Percentiles rank a stretch among this genome's conserved stretches.
These are phyloP conservation scores for Cryomyces antarcticus DNA, from an alignment of 495 filamentous ascomycete genomes.

Conservation along the genomic window DNA sequence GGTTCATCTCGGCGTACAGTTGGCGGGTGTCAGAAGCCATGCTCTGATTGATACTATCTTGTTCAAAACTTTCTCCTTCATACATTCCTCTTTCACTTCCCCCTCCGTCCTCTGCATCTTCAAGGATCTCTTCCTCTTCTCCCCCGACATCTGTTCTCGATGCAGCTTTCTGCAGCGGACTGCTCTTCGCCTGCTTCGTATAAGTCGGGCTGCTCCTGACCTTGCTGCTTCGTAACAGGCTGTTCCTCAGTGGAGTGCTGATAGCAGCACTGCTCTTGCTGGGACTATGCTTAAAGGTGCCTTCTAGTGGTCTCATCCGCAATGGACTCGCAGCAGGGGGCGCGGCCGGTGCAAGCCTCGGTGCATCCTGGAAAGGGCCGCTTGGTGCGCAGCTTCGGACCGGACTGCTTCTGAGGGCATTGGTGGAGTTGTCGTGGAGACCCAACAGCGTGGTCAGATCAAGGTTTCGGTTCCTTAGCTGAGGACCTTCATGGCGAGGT, in stretches of 20 bases:
- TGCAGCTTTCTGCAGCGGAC: background rate
- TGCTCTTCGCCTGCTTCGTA: too few species aligned
- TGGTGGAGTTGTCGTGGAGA: conserved; percentile 1
- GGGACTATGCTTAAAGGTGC: background rate
- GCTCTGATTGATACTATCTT: background rate
- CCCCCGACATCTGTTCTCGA: background rate
- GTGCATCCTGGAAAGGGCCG: too few species aligned
- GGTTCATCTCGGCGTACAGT: conserved; percentile 5
- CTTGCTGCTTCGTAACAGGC: too few species aligned
- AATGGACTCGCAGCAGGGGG: background rate
- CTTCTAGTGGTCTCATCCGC: background rate
- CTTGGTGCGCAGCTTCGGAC: background rate
- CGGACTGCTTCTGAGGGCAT: background rate
- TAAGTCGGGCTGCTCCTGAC: too few species aligned
- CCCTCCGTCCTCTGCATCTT: too few species aligned
- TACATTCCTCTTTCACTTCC: too few species aligned
- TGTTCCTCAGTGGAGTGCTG: too few species aligned
- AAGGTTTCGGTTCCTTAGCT: conserved; percentile 1
- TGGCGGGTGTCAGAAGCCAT: conserved; percentile 4
- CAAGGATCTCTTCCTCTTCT: conserved; percentile 1
- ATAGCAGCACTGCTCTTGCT: conserved; percentile 1
- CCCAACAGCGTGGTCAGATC: conserved; percentile 5
- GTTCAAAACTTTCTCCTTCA: background rate
- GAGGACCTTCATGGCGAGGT: background rate
- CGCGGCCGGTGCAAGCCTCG: too few species aligned